A percentile compares a stretch with the other conserved stretches of the same genome.
Evolutionary conservation across 495 filamentous ascomycete species (phyloP).

Genomic region (Aspergillus campestris): DNA sequence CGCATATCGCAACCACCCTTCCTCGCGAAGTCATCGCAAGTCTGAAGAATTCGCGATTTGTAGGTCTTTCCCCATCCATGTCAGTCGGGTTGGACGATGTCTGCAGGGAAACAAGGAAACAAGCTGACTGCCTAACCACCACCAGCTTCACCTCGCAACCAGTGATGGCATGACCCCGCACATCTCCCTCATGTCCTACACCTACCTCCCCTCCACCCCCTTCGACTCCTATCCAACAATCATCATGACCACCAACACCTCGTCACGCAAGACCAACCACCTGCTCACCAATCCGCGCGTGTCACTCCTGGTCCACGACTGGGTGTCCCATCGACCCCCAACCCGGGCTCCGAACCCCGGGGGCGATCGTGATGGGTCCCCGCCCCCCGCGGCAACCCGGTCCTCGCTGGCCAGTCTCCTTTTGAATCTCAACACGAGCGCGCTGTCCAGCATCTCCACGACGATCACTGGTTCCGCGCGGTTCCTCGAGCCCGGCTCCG

Average conservation of each 20-base stretch:
- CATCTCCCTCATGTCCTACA: conserved; percentile 98
- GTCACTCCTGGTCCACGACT: conserved; percentile 93
- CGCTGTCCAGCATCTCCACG: conserved; percentile 80
- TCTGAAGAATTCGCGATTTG: conserved; percentile 90
- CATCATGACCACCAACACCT: conserved; percentile 88
- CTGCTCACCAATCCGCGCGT: conserved; percentile 82
- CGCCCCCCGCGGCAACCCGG: conserved; percentile 52
- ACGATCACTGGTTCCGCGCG: conserved; percentile 82
- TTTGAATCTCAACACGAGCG: conserved; percentile 81
- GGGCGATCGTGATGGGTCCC: conserved; percentile 49
- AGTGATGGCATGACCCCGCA: conserved; percentile 76
- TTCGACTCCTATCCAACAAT: conserved; percentile 66
- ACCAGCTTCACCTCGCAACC: conserved; percentile 88
- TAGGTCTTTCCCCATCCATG: conserved; percentile 28
- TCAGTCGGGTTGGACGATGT: background rate
- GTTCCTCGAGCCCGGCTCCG: conserved; percentile 60
- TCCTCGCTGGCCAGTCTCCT: conserved; percentile 73
- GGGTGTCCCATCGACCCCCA: conserved; percentile 89
- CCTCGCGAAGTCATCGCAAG: conserved; percentile 81
- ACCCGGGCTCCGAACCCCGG: conserved; percentile 51
- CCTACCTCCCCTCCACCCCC: conserved; percentile 81
- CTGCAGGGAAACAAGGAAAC: background rate
- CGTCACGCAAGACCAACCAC: conserved; percentile 83
- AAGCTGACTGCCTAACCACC: conserved; percentile 1
- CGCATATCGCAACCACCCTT: conserved; percentile 56